These are phyloP conservation scores for Tephrocybe sp. DNA, from an alignment of 768 basidiomycete species.

Conservation along the genomic window DNA sequence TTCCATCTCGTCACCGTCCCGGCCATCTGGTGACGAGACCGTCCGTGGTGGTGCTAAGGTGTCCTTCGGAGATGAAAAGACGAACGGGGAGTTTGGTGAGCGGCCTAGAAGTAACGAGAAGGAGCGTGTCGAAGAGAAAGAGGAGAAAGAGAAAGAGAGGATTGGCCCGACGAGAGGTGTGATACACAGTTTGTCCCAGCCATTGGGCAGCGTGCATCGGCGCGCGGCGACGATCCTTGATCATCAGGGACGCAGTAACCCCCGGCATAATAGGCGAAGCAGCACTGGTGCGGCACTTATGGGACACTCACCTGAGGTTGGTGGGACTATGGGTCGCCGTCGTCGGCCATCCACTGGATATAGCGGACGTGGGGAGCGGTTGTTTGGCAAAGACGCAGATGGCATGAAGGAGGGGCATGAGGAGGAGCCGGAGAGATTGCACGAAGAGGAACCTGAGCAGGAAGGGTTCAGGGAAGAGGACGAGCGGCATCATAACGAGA, in stretches of 20 bases:
- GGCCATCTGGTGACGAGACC: slow-evolving; percentile 35
- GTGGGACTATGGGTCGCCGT: slow-evolving; percentile 63
- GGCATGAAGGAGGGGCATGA: slow-evolving; percentile 45
- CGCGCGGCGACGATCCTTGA: slow-evolving; percentile 80
- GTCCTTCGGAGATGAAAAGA: background rate
- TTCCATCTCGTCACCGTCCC: slow-evolving; percentile 27
- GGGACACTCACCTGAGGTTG: slow-evolving; percentile 17
- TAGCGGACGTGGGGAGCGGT: slow-evolving; percentile 38
- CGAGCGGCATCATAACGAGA: slow-evolving; percentile 52
- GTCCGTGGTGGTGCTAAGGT: slow-evolving; percentile 23
- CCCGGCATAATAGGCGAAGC: slow-evolving; percentile 72
- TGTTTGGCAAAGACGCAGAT: slow-evolving; percentile 54
- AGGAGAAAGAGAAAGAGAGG: slow-evolving; percentile 13
- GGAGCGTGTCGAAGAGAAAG: slow-evolving; percentile 23
- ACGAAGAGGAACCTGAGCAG: slow-evolving; percentile 29
- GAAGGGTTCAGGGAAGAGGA: slow-evolving; percentile 49
- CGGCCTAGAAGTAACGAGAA: slow-evolving; percentile 17
- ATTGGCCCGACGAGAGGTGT: slow-evolving; percentile 24
- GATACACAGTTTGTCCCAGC: slow-evolving; percentile 51
- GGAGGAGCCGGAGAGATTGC: slow-evolving; percentile 28
- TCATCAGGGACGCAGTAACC: slow-evolving; percentile 54
- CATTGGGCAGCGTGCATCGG: slow-evolving; percentile 60
- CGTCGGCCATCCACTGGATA: slow-evolving; percentile 74
- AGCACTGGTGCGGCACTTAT: slow-evolving; percentile 69
- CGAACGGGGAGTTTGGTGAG: background rate